Percentiles rank a stretch among this genome's conserved stretches.
These are phyloP conservation scores for Misopates orontium DNA, from an alignment of 257 asterid genomes.

Conservation along the genomic window DNA sequence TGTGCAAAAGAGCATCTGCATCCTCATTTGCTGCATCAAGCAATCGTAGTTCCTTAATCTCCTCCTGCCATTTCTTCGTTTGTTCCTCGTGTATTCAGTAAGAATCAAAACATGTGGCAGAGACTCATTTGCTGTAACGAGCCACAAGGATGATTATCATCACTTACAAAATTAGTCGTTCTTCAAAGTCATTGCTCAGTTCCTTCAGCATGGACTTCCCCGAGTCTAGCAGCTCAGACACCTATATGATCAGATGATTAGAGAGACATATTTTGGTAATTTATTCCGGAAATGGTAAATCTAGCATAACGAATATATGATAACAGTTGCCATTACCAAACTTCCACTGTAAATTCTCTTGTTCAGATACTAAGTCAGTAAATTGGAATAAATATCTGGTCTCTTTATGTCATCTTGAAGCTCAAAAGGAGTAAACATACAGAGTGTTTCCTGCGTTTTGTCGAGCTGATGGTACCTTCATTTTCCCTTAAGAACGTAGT, in stretches of 20 bases:
- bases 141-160: conserved; percentile 3
- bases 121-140: conserved; percentile 17
- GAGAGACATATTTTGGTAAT: conserved; percentile 15
- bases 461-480: too few species aligned
- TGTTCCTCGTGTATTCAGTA: conserved; percentile 82
- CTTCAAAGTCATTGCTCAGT: conserved; percentile 77
- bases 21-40: conserved; percentile 81
- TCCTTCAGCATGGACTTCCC: conserved; percentile 90
- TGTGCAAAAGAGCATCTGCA: conserved; percentile 54
- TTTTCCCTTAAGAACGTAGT: too few species aligned
- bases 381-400: too few species aligned
- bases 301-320: conserved; percentile 10
- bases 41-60: conserved; percentile 75
- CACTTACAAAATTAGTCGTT: conserved; percentile 69
- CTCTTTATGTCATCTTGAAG: too few species aligned
- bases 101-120: conserved; percentile 29
- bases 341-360: too few species aligned
- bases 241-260: conserved; percentile 43
- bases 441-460: too few species aligned
- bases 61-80: conserved; percentile 86
- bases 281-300: conserved; percentile 13
- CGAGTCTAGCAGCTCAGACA: conserved; percentile 84
- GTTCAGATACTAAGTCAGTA: conserved; percentile 42
- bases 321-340: conserved; percentile 32
- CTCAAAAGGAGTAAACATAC: too few species aligned